Base-by-base conservation (phyloP, 768 basidiomycete species). In the Podaxis sp. region DNA sequence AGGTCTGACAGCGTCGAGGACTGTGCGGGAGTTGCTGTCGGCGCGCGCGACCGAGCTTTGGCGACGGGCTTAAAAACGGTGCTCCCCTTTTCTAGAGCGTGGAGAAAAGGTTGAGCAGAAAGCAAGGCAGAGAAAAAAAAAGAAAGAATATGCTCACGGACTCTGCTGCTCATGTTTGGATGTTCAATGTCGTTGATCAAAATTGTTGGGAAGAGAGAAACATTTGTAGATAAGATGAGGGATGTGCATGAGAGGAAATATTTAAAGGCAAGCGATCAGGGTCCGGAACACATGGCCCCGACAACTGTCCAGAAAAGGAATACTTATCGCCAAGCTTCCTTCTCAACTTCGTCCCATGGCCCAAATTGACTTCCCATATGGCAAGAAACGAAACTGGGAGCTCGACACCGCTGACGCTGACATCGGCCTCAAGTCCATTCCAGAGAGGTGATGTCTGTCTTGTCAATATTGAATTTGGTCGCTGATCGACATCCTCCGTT, bases 51-150 rank as follows among this genome's bases (percentile, higher is more conserved):
- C 52, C 88, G 79, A 8, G 83, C 74, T 69, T 86, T 88, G 13
- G 76, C 78, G 3, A 89, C 79, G n/a, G 90, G 90, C 69, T 82
- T 83, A 67, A 92, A 92, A 58, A 90, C 72, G 4, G 86, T 81
- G 7, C 82, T 78, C 15, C 90, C 90, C 71, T 92, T 92, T 71
- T 91, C 90, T 92, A 67, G 20, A 58, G 28, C 15, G 56, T 30
- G 13, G 11, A 58, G 15, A 54, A 44, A 56, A 2, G 66, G 52
- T 59, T 66, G 56, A 66, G 59, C n/a, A n/a, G 61, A 30, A 56
- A n/a, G 6, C 26, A 52, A 38, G 26, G 36, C 33, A 51, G 49
- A 44, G 20, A 12, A 46, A 60, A 46, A 60, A 56, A 20, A 59
- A 55, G 15, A 30, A 26, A 53, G 46, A 33, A 33, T 33, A 24